Conservation (phyloP, 2,329 filamentous ascomycete genomes). For the Berkeleyomyces rouxiae region DNA sequence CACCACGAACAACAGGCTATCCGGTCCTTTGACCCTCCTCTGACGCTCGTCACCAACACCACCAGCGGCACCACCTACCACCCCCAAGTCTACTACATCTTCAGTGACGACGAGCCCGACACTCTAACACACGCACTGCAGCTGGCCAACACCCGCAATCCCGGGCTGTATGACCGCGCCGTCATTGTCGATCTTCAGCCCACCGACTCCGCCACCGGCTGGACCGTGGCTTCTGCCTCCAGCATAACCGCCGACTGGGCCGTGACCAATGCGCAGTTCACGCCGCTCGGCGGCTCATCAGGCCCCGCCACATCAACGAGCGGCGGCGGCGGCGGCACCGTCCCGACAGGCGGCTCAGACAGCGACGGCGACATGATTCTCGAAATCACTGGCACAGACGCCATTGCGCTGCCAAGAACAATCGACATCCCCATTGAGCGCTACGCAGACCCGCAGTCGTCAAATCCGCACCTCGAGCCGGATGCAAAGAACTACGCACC, state of each 20-base stretch:
- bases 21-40: slow-evolving; percentile 28
- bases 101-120: slow-evolving; percentile 77
- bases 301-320: slow-evolving; percentile 29
- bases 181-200: slow-evolving; percentile 39
- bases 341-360: slow-evolving; percentile 5
- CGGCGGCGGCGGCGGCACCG: slow-evolving; percentile 20
- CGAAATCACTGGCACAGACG: slow-evolving; percentile 7
- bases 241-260: slow-evolving; percentile 63
- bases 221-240: slow-evolving; percentile 48
- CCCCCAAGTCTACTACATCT: slow-evolving; percentile 74
- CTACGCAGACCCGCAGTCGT: slow-evolving; percentile 3
- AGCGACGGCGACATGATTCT: slow-evolving; percentile 6
- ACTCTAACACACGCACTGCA: slow-evolving; percentile 47
- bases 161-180: slow-evolving; percentile 25
- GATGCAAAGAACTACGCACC: slow-evolving; percentile 28
- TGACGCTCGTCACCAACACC: slow-evolving; percentile 65
- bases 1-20: not conserved
- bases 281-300: slow-evolving; percentile 25
- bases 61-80: slow-evolving; percentile 62
- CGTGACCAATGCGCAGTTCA: slow-evolving; percentile 30
- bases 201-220: slow-evolving; percentile 23
- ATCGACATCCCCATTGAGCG: not conserved
- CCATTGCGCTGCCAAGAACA: not conserved
- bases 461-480: slow-evolving; percentile 15
- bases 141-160: slow-evolving; percentile 16